Base-by-base conservation (phyloP, 2,329 filamentous ascomycete species). In the Eutypella sp. region DNA sequence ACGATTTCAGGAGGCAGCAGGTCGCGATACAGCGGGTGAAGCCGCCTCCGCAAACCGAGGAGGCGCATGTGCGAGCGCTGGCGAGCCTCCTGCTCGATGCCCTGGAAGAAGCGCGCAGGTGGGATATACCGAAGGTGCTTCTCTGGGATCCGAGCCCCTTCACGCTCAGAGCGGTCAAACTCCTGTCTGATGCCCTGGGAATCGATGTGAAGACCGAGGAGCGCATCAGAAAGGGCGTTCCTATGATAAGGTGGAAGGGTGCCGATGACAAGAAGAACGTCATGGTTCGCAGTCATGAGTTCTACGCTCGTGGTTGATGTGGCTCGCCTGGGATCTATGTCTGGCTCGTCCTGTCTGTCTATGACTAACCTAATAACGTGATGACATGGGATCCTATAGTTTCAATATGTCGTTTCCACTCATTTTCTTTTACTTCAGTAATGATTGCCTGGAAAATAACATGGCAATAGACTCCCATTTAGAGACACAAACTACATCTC, bases 221-320 rank as follows among this genome's bases (percentile, higher is more conserved):
- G 16, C 29, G 47, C 8, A 43, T 46, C 15, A 43, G 11, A 18
- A 34, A 23, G 5, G 31, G 49, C 7, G 29, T 56, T 25, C 50
- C 54, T 4, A 57, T 47, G 10, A 6, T 56, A 2, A 47, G 56
- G 24, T 52, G 47, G 48, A 47, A 42, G 11, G 42, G 46, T 11
- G 44, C 41, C 5, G 46, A 52, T 22, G 52, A 49, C 38, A 37
- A 15, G 15, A 24, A 31, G 1, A 40, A 20, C 5, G 39, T 31
- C 16, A 27, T 46, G 3, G 41, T 19, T 23, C 47, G 47, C 2
- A 20, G 19, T 10, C 54, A 53, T 40, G 54, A 58, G 41, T 54
- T 53, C 7, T 58, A 57, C 29, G 44, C 44, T 1, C 54, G 55
- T 54, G 50, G 47, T 27, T 56, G n/a, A 37, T 19, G 18, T 1